phyloP scores from a whole-genome alignment of 768 basidiomycete genomes.

The Hypholoma sublateritium region DNA sequence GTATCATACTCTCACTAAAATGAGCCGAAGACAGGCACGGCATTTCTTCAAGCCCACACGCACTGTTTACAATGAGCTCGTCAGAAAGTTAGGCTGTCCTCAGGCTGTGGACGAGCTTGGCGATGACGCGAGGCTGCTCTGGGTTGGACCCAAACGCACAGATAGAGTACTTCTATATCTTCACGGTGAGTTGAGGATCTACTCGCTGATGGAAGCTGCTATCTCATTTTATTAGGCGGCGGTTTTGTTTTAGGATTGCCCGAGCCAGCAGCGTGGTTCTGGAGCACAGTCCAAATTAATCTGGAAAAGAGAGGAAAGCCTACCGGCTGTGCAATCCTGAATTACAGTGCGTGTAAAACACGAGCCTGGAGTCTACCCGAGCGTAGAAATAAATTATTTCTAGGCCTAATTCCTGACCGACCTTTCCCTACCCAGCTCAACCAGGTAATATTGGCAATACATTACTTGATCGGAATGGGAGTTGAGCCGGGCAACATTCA shows the following conservation, averaged over 20 bases:
- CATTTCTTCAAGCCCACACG: neutral
- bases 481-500: conserved; percentile 27
- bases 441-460: conserved; percentile 25
- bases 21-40: neutral
- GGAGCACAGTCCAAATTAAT: conserved; percentile 17
- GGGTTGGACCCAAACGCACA: conserved; percentile 10
- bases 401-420: conserved; percentile 34
- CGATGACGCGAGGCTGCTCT: conserved; percentile 11
- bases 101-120: conserved; percentile 6
- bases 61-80: neutral
- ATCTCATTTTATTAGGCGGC: neutral
- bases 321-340: conserved; percentile 18
- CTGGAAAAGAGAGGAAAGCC: conserved; percentile 13
- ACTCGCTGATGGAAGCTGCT: too few species aligned
- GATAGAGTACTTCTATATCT: conserved; percentile 14
- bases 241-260: neutral
- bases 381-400: neutral
- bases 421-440: conserved; percentile 31
- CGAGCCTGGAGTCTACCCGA: neutral
- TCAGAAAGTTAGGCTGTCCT: neutral
- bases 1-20: neutral
- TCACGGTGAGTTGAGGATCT: conserved; percentile 9
- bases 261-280: conserved; percentile 13
- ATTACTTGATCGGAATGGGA: conserved; percentile 27
- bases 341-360: conserved; percentile 15